Conservation (phyloP, 495 filamentous ascomycete genomes). For the Friedmanniomyces simplex region DNA sequence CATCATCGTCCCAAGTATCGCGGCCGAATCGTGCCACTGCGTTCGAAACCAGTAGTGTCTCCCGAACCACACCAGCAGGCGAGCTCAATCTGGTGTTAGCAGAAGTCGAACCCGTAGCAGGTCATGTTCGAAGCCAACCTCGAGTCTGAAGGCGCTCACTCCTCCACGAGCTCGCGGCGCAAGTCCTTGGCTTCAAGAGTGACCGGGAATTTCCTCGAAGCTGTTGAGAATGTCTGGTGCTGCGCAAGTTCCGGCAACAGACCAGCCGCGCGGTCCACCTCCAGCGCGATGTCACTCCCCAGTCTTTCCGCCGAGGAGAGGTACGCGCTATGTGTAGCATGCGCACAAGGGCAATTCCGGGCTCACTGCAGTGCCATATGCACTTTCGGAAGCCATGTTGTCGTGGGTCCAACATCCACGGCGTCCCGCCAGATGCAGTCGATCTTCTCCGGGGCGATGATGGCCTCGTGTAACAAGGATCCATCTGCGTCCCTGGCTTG, state of each 20-base stretch:
- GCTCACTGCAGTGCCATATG: no score
- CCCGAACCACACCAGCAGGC: no score
- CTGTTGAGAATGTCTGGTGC: neutral
- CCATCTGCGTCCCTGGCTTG: no score
- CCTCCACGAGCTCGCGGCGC: constrained; percentile 11
- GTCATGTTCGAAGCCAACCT: neutral
- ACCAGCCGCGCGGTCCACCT: neutral
- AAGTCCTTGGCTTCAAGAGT: constrained; percentile 5
- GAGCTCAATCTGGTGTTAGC: constrained; percentile 20
- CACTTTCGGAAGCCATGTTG: no score
- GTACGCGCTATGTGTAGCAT: constrained; percentile 18
- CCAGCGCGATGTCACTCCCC: constrained; percentile 20
- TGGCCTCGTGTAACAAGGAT: no score
- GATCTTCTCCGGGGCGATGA: no score
- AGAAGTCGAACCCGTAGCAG: constrained; percentile 12
- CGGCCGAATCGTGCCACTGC: no score
- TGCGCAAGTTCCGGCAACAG: constrained; percentile 8
- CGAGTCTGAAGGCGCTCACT: neutral
- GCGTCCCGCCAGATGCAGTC: no score
- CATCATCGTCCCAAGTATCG: no score
- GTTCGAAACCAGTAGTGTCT: no score
- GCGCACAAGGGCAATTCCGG: constrained; percentile 23
- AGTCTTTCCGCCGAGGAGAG: constrained; percentile 22
- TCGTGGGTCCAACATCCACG: no score
- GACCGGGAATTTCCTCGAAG: constrained; percentile 5